Evolutionary conservation across 2,329 filamentous ascomycete genomes (phyloP).

Genomic region (Pyricularia grisea): DNA sequence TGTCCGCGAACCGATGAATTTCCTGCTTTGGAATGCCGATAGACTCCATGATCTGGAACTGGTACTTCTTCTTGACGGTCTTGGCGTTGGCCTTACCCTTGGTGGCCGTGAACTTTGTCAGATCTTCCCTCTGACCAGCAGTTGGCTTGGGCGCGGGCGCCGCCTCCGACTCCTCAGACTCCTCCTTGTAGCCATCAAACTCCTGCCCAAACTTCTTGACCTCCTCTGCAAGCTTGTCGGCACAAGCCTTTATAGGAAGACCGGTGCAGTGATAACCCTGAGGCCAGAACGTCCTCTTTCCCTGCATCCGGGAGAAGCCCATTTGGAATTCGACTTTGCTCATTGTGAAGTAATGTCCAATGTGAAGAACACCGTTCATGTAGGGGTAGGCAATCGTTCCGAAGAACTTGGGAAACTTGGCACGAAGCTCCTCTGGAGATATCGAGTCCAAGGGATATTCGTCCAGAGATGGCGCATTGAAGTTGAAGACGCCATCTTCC

Average conservation of each 20-base stretch:
- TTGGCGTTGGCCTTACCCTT: slow-evolving; percentile 88
- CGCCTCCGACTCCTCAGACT: slow-evolving; percentile 42
- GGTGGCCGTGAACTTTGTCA: slow-evolving; percentile 84
- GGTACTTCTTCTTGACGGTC: slow-evolving; percentile 88
- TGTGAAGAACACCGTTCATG: slow-evolving; percentile 17
- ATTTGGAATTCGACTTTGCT: slow-evolving; percentile 89
- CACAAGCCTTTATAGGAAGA: slow-evolving; percentile 96
- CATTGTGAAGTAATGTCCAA: slow-evolving; percentile 85
- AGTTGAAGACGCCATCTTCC: slow-evolving; percentile 69
- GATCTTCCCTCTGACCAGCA: slow-evolving; percentile 53
- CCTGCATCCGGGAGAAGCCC: slow-evolving; percentile 82
- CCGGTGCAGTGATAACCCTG: slow-evolving; percentile 94
- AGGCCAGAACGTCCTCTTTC: slow-evolving; percentile 78
- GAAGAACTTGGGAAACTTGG: slow-evolving; percentile 85
- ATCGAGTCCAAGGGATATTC: slow-evolving; percentile 34
- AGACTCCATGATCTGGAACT: slow-evolving; percentile 83
- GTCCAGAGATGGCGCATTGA: slow-evolving; percentile 68
- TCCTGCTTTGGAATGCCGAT: slow-evolving; percentile 81
- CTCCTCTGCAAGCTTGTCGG: slow-evolving; percentile 88
- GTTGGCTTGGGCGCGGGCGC: slow-evolving; percentile 39
- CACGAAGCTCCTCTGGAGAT: slow-evolving; percentile 24
- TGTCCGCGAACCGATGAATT: slow-evolving; percentile 84
- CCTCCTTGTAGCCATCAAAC: slow-evolving; percentile 68
- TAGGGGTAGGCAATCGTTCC: slow-evolving; percentile 45
- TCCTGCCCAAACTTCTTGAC: slow-evolving; percentile 80